These are phyloP conservation scores for Boletus semigastroideus DNA, from an alignment of 1,284 basidiomycete genomes.

Conservation along the genomic window DNA sequence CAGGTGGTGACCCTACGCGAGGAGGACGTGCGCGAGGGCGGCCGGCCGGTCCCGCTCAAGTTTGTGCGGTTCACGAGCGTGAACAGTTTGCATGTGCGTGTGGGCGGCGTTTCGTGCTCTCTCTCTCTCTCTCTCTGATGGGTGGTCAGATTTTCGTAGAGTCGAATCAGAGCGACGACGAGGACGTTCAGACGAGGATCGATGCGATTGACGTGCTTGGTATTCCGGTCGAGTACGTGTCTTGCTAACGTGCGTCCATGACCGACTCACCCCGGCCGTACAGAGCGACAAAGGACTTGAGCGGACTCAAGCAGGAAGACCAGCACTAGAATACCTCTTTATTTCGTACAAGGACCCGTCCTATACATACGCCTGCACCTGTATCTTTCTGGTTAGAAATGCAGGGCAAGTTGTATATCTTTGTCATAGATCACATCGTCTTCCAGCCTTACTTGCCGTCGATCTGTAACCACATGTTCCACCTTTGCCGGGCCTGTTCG, in stretches of 20 bases:
- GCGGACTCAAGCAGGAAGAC: conserved; percentile 52
- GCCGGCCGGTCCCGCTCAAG: conserved; percentile 60
- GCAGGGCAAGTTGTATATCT: neutral
- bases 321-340: conserved; percentile 15
- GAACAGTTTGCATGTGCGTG: conserved; percentile 65
- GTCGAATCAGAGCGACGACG: conserved; percentile 72
- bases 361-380: neutral
- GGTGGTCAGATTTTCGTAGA: conserved; percentile 67
- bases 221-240: conserved; percentile 56
- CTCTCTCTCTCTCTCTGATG: neutral
- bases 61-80: conserved; percentile 83
- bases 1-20: conserved; percentile 55
- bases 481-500: conserved; percentile 64
- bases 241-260: neutral
- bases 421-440: conserved; percentile 12
- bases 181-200: conserved; percentile 64
- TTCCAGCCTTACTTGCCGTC: conserved; percentile 48
- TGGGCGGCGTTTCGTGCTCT: neutral
- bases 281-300: conserved; percentile 58
- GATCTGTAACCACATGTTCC: conserved; percentile 80
- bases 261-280: conserved; percentile 11
- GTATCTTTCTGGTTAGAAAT: neutral
- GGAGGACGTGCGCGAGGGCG: conserved; percentile 58
- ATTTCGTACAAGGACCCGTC: neutral
- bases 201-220: conserved; percentile 78